Conservation (phyloP, 1,284 basidiomycete genomes). For the Ustilago xerochloae region DNA sequence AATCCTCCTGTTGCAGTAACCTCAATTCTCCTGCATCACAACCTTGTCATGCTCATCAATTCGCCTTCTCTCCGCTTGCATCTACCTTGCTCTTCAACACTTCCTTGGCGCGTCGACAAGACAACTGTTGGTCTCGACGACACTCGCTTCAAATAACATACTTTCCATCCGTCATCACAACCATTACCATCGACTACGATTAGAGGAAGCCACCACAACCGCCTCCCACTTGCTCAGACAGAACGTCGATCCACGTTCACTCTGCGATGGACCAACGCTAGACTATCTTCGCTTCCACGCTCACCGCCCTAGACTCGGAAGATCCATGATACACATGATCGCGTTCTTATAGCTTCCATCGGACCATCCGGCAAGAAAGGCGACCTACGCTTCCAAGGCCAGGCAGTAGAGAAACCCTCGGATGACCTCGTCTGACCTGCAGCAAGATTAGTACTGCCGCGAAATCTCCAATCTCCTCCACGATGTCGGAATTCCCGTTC, state of each 20-base stretch:
- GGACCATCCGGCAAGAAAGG: background rate
- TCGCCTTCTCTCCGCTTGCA: too few relatives aligned
- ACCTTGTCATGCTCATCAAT: too few relatives aligned
- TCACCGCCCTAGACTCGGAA: background rate
- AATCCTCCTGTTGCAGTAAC: too few relatives aligned
- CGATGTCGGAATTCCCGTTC: constrained; percentile 15
- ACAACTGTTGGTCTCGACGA: too few relatives aligned
- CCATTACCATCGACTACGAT: background rate
- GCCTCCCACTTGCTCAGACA: too few relatives aligned
- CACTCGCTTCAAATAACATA: too few relatives aligned
- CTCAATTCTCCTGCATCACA: too few relatives aligned
- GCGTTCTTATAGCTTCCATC: background rate
- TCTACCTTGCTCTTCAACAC: too few relatives aligned
- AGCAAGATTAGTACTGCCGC: background rate
- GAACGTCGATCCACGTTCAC: too few relatives aligned
- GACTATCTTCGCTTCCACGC: background rate
- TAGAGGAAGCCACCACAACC: background rate
- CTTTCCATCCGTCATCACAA: too few relatives aligned
- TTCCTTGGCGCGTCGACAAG: too few relatives aligned
- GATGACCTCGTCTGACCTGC: background rate
- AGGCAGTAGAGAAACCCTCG: background rate
- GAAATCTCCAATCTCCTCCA: background rate
- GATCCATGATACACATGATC: background rate
- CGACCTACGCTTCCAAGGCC: background rate
- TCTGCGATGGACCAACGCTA: background rate